Evolutionary conservation across 2,329 filamentous ascomycete species (phyloP).

Genomic region (Grosmannia penicillata): DNA sequence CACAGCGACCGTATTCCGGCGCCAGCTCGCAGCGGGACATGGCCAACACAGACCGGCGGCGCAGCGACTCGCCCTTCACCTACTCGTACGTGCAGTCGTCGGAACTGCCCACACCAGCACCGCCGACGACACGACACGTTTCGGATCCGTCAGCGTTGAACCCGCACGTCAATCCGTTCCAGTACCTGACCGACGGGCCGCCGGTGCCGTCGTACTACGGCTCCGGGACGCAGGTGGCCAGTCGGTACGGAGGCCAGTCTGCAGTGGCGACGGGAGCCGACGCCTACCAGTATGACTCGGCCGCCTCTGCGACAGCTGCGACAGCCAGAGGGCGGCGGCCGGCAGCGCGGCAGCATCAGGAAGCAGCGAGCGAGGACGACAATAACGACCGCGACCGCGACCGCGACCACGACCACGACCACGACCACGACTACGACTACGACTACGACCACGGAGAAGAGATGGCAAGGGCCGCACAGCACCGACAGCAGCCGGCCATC

Average conservation of each 20-base stretch:
- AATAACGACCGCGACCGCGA: neutral
- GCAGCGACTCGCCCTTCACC: slow-evolving; percentile 26
- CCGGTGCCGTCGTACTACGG: slow-evolving; percentile 21
- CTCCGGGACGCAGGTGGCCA: slow-evolving; percentile 18
- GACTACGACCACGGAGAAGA: slow-evolving; percentile 12
- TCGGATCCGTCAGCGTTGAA: slow-evolving; percentile 25
- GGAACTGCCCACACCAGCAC: slow-evolving; percentile 11
- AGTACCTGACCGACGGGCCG: slow-evolving; percentile 33
- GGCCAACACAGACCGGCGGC: slow-evolving; percentile 18
- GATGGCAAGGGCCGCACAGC: too few species aligned
- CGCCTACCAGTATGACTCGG: too few species aligned
- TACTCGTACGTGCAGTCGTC: slow-evolving; percentile 27
- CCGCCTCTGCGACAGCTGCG: too few species aligned
- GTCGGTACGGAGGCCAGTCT: slow-evolving; percentile 19
- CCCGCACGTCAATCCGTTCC: slow-evolving; percentile 30
- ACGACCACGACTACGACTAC: slow-evolving; percentile 10
- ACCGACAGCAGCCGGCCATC: slow-evolving; percentile 7
- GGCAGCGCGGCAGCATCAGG: slow-evolving; percentile 12
- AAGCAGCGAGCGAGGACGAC: slow-evolving; percentile 22
- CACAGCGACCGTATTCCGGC: neutral
- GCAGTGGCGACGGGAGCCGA: slow-evolving; percentile 17
- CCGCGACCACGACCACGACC: neutral
- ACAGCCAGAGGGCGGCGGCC: slow-evolving; percentile 19
- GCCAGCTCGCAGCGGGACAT: slow-evolving; percentile 12
- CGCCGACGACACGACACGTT: slow-evolving; percentile 22